Conservation (phyloP, 2,329 filamentous ascomycete genomes). For the Phialophora macrospora region DNA sequence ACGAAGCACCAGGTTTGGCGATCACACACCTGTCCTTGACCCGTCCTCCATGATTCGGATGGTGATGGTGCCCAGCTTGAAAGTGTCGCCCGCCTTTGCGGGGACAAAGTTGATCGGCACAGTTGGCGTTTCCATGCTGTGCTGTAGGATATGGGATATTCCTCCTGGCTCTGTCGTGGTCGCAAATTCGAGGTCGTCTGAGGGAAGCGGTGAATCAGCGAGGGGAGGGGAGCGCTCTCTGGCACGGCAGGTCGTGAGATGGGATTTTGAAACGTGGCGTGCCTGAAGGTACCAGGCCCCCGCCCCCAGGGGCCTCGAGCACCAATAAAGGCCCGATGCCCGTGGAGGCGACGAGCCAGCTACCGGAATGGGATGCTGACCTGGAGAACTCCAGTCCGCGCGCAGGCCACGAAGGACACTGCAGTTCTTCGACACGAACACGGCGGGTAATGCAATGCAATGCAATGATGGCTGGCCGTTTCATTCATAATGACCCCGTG, state of each 20-base stretch:
- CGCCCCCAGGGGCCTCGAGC: not conserved
- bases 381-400: not conserved
- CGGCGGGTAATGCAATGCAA: not conserved
- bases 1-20: not conserved
- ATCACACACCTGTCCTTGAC: conserved; percentile 48
- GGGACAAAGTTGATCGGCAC: conserved; percentile 54
- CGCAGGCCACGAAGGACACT: not conserved
- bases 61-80: conserved; percentile 56
- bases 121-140: conserved; percentile 31
- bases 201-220: too few relatives aligned
- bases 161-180: not conserved
- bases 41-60: conserved; percentile 60
- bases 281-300: not conserved
- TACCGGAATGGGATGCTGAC: conserved; percentile 1
- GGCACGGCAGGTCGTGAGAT: not conserved
- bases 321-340: not conserved
- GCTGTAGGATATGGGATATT: not conserved
- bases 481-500: not conserved
- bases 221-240: not conserved
- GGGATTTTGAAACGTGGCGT: not conserved
- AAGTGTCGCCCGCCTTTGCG: conserved; percentile 54
- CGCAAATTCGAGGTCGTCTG: not conserved
- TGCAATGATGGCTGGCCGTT: not conserved
- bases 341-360: not conserved
- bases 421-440: not conserved